Evolutionary conservation across 2,329 filamentous ascomycete species (phyloP), one percentile per base, ranked within the genome.

Genomic region (Sporothrix protearum): DNA sequence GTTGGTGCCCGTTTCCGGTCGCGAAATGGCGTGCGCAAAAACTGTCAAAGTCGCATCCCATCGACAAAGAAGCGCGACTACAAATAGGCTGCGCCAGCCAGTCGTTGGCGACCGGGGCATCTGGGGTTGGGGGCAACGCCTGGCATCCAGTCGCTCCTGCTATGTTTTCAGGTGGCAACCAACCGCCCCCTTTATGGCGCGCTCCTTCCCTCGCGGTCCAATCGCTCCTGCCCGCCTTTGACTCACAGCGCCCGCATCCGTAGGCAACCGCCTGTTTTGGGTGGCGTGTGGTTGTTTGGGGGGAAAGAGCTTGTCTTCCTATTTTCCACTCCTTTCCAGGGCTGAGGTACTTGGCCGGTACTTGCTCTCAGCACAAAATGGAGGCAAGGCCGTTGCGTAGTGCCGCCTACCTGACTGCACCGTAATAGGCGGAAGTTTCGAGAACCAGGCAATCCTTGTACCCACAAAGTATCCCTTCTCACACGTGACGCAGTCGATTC

Each of bases 381-480:
- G n/a, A 36, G 36, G 30, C 64, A 16, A 36, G 64, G 64, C 64
- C 30, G 39, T 8, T 6, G 19, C 42, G n/a, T 6, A 28, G 42
- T 22, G 22, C 57, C 3, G 33, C 49, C n/a, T 19, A 12, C 33
- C 7, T 16, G 10, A 39, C 39, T 33, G 64, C 45, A 51, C 30
- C 45, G 9, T 47, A 68, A 68, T n/a, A 55, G 47, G 66, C 30
- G 33, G 55, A 69, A 57, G 57, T 49, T 49, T 57, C 57, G 45
- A 71, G 71, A 69, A 49, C 66, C 71, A 69, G 66, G 55, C 64
- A 71, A 7, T 33, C n/a, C 53, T 22, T 19, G 59, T 70, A 59
- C 71, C 71, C 36, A 4, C 8, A 8, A 45, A 28, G 71, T 70
- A 72, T 51, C 68, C 42, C n/a, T 47, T 2, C 14, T 7, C 5